Base-by-base conservation (phyloP, 2,329 filamentous ascomycete genomes). In the Aspergillus sp. region DNA sequence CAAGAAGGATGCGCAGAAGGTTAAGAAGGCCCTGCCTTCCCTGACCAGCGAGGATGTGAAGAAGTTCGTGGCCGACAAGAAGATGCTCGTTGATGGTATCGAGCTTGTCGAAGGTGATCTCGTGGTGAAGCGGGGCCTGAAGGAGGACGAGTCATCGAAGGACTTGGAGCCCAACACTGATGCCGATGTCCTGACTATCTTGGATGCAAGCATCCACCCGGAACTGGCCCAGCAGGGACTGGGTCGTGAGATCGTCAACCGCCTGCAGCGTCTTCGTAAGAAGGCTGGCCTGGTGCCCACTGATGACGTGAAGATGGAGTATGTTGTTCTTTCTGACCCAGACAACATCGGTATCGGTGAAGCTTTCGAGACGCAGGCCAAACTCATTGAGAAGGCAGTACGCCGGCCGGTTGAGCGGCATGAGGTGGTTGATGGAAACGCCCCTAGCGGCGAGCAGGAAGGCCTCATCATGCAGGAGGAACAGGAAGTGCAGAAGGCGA, bases 271-370 rank as follows among this genome's bases (percentile, higher is more conserved):
- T 60, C 79, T 97, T 57, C 86, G 94, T 60, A 99, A 99, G 83
- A 94, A 94, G 78, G 92, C 92, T 7, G 90, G 90, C 0, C 79
- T 99, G 48, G 84, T 92, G 58, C 85, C 91, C 1, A 97, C 93
- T 0, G 94, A 99, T 66, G 94, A 97, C 66, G 86, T 99, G 57
- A 89, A 88, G 75, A 96, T 99, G 89, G 89, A 95, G 71, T 97
- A 96, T 75, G 81, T 80, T 52, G 84, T 97, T 4, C 75, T 95
- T 45, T 81, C 83, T 7, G 91, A 96, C 66, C 88, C 89, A 0
- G 88, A 94, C 2, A 81, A 83, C 42, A 80, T 92, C 53, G 90
- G 89, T 4, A 72, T 96, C 20, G 83, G 81, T 52, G 78, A 81
- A 50, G 85, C 86, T 2, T 90, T 95, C 65, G 78, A 82, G 58